phyloP scores from a whole-genome alignment of 148 eudicot species.

The Gaultheria prostrata region DNA sequence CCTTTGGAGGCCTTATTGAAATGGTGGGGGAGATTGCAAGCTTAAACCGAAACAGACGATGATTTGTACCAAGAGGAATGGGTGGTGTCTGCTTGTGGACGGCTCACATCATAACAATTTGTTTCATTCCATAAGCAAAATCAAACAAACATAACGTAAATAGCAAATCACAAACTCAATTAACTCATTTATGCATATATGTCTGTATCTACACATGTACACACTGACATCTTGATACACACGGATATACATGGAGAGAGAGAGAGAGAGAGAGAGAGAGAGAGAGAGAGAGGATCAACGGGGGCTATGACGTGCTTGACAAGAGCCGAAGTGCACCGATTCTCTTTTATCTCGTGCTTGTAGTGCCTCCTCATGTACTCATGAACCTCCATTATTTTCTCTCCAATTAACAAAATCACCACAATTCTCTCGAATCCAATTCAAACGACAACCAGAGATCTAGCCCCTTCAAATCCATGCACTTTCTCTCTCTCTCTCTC shows the following conservation, averaged over 20 bases:
- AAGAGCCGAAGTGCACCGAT: constrained; percentile 69
- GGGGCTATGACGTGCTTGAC: constrained; percentile 67
- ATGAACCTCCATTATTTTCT: constrained; percentile 36
- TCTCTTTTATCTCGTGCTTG: constrained; percentile 33
- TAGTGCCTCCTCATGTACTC: constrained; percentile 53
- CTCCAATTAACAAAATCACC: constrained; percentile 2
- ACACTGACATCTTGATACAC: no score
- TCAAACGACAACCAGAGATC: not conserved
- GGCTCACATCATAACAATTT: not conserved
- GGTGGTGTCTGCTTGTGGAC: no score
- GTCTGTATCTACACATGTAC: not conserved
- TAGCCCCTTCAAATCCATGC: not conserved
- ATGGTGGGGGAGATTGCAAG: no score
- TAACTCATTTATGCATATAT: not conserved
- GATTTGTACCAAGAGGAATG: no score
- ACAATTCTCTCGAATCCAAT: not conserved
- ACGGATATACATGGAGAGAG: not conserved
- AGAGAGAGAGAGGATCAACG: constrained; percentile 37
- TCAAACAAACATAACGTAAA: not conserved
- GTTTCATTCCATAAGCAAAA: not conserved
- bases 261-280: not conserved
- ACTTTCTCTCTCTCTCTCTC: not conserved
- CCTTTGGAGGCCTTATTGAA: no score
- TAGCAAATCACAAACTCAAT: not conserved
- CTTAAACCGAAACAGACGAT: no score